Evolutionary conservation across 805 yeast species (phyloP).

Genomic region (Candida boleticola): DNA sequence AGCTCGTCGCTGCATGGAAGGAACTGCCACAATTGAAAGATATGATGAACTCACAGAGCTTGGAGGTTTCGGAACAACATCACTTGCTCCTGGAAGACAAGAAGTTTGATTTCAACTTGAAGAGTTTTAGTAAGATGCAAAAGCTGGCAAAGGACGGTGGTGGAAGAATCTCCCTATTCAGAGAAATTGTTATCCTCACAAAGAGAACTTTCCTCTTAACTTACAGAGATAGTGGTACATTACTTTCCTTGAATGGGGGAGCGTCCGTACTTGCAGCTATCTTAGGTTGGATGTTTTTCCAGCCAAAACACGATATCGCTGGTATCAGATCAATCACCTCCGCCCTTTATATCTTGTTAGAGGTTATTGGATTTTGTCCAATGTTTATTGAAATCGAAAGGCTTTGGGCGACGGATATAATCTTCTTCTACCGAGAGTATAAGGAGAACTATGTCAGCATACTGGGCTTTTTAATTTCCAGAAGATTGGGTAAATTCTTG

Average conservation of each 20-base stretch:
- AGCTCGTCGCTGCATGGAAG: conserved; percentile 27
- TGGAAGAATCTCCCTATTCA: conserved; percentile 21
- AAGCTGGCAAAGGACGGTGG: conserved; percentile 7
- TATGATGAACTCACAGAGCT: not conserved
- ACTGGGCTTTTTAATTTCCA: conserved; percentile 61
- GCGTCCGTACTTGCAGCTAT: conserved; percentile 51
- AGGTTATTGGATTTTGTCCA: conserved; percentile 40
- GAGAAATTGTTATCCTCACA: conserved; percentile 32
- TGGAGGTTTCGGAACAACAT: not conserved
- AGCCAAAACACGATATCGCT: conserved; percentile 55
- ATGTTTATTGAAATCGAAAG: conserved; percentile 39
- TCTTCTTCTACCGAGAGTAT: conserved; percentile 53
- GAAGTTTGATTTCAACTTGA: conserved; percentile 15
- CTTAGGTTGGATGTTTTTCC: conserved; percentile 76
- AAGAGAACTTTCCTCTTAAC: conserved; percentile 32
- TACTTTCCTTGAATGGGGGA: conserved; percentile 38
- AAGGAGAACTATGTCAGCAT: conserved; percentile 67
- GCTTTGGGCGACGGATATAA: conserved; percentile 37
- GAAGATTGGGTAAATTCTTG: conserved; percentile 63
- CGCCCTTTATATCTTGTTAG: conserved; percentile 33
- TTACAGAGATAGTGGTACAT: conserved; percentile 31
- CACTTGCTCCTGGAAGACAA: not conserved
- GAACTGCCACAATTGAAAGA: conserved; percentile 4
- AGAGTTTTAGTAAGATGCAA: conserved; percentile 14
- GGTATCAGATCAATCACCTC: conserved; percentile 63